These are phyloP conservation scores for Pseudogymnoascus sp. DNA, from an alignment of 2,329 filamentous ascomycete genomes.

Conservation along the genomic window DNA sequence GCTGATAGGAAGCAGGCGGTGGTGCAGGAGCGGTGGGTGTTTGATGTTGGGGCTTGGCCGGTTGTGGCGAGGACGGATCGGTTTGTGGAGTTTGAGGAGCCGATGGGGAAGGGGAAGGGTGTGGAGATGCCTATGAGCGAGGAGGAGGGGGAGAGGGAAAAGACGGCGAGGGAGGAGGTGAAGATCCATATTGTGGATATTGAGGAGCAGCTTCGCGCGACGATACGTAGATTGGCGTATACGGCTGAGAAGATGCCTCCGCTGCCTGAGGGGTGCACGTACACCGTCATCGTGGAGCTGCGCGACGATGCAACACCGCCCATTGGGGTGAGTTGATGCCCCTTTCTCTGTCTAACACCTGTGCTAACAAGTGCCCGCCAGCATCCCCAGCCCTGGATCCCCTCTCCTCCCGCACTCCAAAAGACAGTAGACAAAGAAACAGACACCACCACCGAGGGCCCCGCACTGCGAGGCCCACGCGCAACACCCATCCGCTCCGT, in stretches of 20 bases:
- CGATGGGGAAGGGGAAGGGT: conserved; percentile 10
- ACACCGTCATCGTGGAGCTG: conserved; percentile 68
- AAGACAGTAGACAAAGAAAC: conserved; percentile 27
- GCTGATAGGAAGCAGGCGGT: conserved; percentile 17
- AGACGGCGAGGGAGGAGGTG: conserved; percentile 12
- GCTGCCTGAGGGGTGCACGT: conserved; percentile 60
- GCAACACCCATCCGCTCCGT: conserved; percentile 55
- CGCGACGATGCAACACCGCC: conserved; percentile 45
- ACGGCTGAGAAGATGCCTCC: conserved; percentile 48
- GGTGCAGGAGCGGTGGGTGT: conserved; percentile 35
- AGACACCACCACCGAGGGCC: conserved; percentile 19
- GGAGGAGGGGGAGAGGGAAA: conserved; percentile 9
- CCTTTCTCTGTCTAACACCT: not conserved
- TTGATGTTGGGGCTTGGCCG: conserved; percentile 34
- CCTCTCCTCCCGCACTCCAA: conserved; percentile 37
- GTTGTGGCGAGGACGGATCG: conserved; percentile 27
- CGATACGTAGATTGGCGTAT: conserved; percentile 54
- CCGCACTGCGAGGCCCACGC: conserved; percentile 42
- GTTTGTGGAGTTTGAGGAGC: conserved; percentile 29
- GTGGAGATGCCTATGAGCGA: not conserved
- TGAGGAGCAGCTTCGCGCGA: conserved; percentile 64
- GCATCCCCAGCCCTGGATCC: conserved; percentile 55
- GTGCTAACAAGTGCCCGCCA: conserved; percentile 22
- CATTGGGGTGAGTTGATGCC: conserved; percentile 41
- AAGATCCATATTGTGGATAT: conserved; percentile 50